These are phyloP conservation scores for Eurotiales sp. DNA, from an alignment of 2,329 filamentous ascomycete genomes.

Conservation along the genomic window DNA sequence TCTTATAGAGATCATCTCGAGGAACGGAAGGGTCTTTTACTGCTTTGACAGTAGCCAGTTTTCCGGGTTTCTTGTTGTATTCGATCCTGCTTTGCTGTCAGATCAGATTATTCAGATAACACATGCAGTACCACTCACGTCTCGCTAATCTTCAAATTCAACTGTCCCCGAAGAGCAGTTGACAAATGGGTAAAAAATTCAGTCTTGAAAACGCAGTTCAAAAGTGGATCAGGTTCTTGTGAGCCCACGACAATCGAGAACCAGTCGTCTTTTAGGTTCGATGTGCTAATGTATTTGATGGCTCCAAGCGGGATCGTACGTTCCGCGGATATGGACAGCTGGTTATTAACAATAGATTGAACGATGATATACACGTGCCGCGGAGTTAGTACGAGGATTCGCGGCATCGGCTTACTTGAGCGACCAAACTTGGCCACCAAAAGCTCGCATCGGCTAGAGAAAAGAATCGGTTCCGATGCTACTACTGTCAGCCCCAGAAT, in stretches of 20 bases:
- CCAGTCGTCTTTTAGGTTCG: slow-evolving; percentile 88
- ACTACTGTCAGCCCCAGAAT: neutral
- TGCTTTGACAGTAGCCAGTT: slow-evolving; percentile 83
- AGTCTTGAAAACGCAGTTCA: slow-evolving; percentile 94
- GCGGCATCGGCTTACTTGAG: slow-evolving; percentile 87
- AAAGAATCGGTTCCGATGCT: slow-evolving; percentile 67
- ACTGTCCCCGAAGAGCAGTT: slow-evolving; percentile 70
- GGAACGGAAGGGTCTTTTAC: slow-evolving; percentile 76
- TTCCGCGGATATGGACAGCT: slow-evolving; percentile 77
- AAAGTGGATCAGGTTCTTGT: slow-evolving; percentile 86
- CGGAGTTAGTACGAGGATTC: slow-evolving; percentile 78
- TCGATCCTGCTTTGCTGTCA: slow-evolving; percentile 57
- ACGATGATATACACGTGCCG: slow-evolving; percentile 86
- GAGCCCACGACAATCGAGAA: slow-evolving; percentile 90
- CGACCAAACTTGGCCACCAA: slow-evolving; percentile 93
- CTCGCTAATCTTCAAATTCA: slow-evolving; percentile 79
- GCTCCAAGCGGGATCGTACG: slow-evolving; percentile 76
- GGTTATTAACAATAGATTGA: slow-evolving; percentile 76
- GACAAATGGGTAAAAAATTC: slow-evolving; percentile 94
- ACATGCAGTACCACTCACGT: slow-evolving; percentile 39
- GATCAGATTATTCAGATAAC: slow-evolving; percentile 14
- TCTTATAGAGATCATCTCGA: slow-evolving; percentile 85
- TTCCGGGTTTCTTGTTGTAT: slow-evolving; percentile 97
- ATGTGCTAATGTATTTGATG: slow-evolving; percentile 82
- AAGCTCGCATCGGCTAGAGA: slow-evolving; percentile 87